Evolutionary conservation across 2,329 filamentous ascomycete species (phyloP).

Genomic region (Alternaria sp.): DNA sequence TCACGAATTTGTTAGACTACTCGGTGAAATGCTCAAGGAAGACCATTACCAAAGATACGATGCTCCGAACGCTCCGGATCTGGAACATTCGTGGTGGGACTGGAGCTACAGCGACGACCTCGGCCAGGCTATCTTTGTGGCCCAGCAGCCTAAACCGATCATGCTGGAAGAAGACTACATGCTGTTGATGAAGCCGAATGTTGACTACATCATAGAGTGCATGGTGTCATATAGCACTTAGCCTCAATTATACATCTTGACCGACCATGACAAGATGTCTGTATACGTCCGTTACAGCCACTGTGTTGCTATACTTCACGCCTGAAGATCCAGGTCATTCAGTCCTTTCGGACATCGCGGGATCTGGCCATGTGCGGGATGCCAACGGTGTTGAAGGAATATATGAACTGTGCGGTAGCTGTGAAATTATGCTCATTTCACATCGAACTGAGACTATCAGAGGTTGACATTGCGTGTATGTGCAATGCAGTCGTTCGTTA

Average conservation of each 20-base stretch:
- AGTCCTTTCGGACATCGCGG: too few relatives aligned
- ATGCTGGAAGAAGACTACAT: conserved; percentile 52
- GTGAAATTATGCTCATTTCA: too few relatives aligned
- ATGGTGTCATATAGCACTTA: background rate
- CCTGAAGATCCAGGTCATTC: background rate
- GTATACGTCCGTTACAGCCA: background rate
- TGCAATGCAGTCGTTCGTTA: too few relatives aligned
- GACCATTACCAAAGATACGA: conserved; percentile 55
- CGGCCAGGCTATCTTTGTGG: conserved; percentile 42
- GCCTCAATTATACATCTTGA: background rate
- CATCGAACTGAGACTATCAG: too few relatives aligned
- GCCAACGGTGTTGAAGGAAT: too few relatives aligned
- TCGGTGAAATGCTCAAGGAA: conserved; percentile 52
- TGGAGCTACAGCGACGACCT: conserved; percentile 45
- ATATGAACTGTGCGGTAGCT: too few relatives aligned
- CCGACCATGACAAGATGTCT: background rate
- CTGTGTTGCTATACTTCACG: background rate
- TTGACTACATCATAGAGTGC: conserved; percentile 43
- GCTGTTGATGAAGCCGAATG: conserved; percentile 47
- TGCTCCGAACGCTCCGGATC: conserved; percentile 32
- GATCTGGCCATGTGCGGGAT: background rate
- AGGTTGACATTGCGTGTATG: too few relatives aligned
- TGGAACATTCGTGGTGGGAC: conserved; percentile 52
- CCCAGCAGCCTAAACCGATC: conserved; percentile 34
- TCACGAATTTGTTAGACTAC: conserved; percentile 41